Evolutionary conservation across 2,329 filamentous ascomycete species (phyloP).

Genomic region (Grosmannia penicillata): DNA sequence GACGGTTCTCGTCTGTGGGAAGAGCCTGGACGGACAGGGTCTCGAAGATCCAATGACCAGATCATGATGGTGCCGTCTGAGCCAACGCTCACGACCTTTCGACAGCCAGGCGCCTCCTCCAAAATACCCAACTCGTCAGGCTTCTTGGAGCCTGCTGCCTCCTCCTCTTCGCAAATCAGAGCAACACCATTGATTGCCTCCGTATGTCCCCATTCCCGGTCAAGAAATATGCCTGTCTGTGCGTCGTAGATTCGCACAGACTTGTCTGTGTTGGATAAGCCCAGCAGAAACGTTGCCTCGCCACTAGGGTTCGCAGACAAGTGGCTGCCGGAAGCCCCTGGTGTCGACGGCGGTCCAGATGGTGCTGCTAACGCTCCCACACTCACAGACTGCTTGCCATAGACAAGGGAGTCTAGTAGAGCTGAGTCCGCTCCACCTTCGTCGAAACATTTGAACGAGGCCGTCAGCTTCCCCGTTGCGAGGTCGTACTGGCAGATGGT

Average conservation of each 20-base stretch:
- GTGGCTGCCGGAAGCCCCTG: neutral
- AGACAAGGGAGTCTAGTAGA: conserved; percentile 63
- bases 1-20: conserved; percentile 23
- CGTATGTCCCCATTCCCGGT: conserved; percentile 88
- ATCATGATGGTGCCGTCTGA: conserved; percentile 75
- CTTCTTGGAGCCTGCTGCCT: neutral
- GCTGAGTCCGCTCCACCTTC: conserved; percentile 68
- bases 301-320: conserved; percentile 21
- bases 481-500: conserved; percentile 48
- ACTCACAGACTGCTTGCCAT: conserved; percentile 31
- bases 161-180: conserved; percentile 46
- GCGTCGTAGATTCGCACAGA: conserved; percentile 82
- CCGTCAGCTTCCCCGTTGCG: conserved; percentile 51
- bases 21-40: conserved; percentile 19
- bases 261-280: conserved; percentile 90
- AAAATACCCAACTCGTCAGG: too few species aligned
- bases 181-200: conserved; percentile 81
- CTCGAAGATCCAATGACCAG: conserved; percentile 45
- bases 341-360: neutral
- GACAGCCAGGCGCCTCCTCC: conserved; percentile 17
- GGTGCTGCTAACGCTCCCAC: neutral
- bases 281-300: conserved; percentile 55
- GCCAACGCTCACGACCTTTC: conserved; percentile 57
- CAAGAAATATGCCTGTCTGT: conserved; percentile 60
- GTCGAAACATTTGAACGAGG: conserved; percentile 72